Conservation (phyloP, 164 flowering plant genomes). For the Chloranthus sessilifolius region DNA sequence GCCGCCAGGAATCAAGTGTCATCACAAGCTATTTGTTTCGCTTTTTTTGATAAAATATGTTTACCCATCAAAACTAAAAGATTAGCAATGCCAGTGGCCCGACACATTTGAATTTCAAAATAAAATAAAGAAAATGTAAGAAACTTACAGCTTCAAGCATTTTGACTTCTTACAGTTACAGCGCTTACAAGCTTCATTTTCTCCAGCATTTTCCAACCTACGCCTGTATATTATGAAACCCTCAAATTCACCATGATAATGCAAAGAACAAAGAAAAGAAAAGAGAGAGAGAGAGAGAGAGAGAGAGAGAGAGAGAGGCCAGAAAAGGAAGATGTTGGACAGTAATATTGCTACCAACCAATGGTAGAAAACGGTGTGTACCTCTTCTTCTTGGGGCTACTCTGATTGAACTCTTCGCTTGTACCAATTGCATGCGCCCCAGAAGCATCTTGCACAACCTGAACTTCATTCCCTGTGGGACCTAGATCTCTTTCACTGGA, state of each 20-base stretch:
- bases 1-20: no score
- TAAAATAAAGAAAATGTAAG: neutral
- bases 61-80: no score
- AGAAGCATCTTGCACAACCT: conserved; percentile 37
- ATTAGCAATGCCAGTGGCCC: neutral
- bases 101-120: neutral
- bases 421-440: conserved; percentile 28
- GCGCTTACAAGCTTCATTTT: conserved; percentile 71
- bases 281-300: neutral
- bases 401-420: conserved; percentile 52
- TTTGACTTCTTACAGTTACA: conserved; percentile 96
- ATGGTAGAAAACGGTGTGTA: conserved; percentile 13
- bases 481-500: conserved; percentile 31
- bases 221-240: conserved; percentile 45
- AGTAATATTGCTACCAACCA: neutral
- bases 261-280: neutral
- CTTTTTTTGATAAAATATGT: no score
- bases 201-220: conserved; percentile 49
- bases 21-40: no score
- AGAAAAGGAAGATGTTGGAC: neutral
- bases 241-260: neutral
- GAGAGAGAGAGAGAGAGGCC: neutral
- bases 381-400: conserved; percentile 89
- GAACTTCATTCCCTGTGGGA: conserved; percentile 28
- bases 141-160: conserved; percentile 94